Base-by-base conservation (phyloP, 441 rosid species). In the Populus hybrid region DNA sequence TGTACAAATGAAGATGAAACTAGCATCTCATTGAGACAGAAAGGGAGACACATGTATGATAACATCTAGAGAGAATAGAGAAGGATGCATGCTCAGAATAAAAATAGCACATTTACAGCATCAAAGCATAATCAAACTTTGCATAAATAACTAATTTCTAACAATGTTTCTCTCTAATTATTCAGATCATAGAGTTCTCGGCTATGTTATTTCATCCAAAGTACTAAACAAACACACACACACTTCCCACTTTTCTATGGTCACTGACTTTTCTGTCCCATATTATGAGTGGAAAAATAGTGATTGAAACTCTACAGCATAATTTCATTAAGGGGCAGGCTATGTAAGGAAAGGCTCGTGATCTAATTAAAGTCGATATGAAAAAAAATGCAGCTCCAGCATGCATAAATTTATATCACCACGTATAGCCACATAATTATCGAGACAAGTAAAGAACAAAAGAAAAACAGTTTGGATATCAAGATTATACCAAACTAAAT, bases 401-500 rank as follows among this genome's bases (percentile, higher is more conserved):
- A 45, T 45, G 56, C 56, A 45, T 45, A 14, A 45, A 45, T 45
- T 14, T 45, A 45, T 14, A 45, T 45, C 56, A 4, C 56, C 18
- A 14, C 18, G 56, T 33, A 59, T 42, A 61, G 64, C 45, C 71
- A 61, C n/a, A 64, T 28, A 35, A 45, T 26, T 42, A 45, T n/a
- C 45, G 28, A 70, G n/a, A 35, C 20, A 35, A 73, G 70, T 35
- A 28, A 50, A 14, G 63, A 74, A 21, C 23, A 63, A 72, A 72
- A 38, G 50, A 71, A 50, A 74, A 74, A 21, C 0, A 42, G 68
- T 2, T 21, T 9, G 28, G 23, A 35, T 9, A 26, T 38, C 45
- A 74, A 12, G 8, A 74, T 9, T 36, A 53, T 16, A 69, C 36
- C 10, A 56, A 66, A 78, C 28, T 45, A 72, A 35, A 10, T 35